Conservation (phyloP, 1,284 basidiomycete genomes). For the Cystobasidiaceae sp. region DNA sequence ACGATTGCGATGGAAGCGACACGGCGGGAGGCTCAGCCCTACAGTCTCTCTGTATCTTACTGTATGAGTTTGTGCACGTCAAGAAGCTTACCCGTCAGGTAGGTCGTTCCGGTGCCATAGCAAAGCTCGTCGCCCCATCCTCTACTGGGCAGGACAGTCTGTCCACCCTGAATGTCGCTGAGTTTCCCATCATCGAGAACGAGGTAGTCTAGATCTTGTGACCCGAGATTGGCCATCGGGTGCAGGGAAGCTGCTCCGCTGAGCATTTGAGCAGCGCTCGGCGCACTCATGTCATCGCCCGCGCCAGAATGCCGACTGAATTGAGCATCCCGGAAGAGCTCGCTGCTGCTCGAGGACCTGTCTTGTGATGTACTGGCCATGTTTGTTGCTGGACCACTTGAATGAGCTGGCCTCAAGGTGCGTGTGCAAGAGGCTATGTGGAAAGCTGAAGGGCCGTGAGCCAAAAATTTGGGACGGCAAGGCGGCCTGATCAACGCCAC, state of each 20-base stretch:
- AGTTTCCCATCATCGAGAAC: conserved; percentile 89
- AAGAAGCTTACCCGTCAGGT: conserved; percentile 77
- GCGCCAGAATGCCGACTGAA: conserved; percentile 4
- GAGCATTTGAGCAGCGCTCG: conserved; percentile 22
- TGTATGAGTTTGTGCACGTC: background rate
- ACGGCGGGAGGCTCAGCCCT: no score
- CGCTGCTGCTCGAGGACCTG: conserved; percentile 16
- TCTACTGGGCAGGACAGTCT: conserved; percentile 80
- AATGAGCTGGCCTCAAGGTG: no score
- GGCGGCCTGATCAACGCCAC: no score
- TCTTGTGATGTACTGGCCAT: conserved; percentile 8
- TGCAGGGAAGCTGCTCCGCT: conserved; percentile 56
- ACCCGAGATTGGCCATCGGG: conserved; percentile 73
- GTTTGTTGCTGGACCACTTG: no score
- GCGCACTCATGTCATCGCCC: conserved; percentile 13
- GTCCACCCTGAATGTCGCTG: conserved; percentile 74
- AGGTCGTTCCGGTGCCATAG: conserved; percentile 98
- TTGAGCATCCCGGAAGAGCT: conserved; percentile 24
- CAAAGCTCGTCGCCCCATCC: conserved; percentile 99
- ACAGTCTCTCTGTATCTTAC: background rate
- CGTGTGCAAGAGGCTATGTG: no score
- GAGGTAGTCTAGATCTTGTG: conserved; percentile 79
- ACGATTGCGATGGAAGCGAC: no score
- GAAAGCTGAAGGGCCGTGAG: no score
- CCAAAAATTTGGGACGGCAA: no score